These are phyloP conservation scores for Gliomastix tumulicola DNA, from an alignment of 2,329 filamentous ascomycete species.

Conservation along the genomic window DNA sequence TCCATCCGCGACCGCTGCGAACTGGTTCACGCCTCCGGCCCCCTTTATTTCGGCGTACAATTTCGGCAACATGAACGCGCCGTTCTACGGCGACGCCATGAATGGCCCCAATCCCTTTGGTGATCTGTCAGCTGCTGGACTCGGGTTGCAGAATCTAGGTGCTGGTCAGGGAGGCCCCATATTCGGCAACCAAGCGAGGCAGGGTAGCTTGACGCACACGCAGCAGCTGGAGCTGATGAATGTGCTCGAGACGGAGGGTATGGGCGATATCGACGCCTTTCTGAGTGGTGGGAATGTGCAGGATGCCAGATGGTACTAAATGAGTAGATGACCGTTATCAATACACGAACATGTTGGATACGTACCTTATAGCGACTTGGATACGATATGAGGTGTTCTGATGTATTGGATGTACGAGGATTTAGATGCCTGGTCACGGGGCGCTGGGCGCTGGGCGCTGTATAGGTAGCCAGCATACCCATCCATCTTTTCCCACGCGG, in stretches of 20 bases:
- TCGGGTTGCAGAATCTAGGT: conserved; percentile 23
- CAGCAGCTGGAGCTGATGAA: conserved; percentile 82
- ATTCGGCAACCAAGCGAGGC: conserved; percentile 27
- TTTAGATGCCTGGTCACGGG: too few species aligned
- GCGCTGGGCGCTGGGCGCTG: too few species aligned
- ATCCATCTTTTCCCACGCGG: too few species aligned
- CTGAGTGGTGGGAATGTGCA: conserved; percentile 32
- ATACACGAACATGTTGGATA: too few species aligned
- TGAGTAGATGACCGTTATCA: too few species aligned
- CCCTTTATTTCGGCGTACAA: conserved; percentile 47
- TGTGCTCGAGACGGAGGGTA: conserved; percentile 63
- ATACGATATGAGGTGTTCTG: too few species aligned
- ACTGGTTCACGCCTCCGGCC: conserved; percentile 48
- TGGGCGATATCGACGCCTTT: conserved; percentile 55
- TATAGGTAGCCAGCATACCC: too few species aligned
- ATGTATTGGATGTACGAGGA: too few species aligned
- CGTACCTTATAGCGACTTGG: too few species aligned
- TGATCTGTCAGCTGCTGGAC: conserved; percentile 17
- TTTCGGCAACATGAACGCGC: conserved; percentile 32
- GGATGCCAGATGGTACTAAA: conserved; percentile 24
- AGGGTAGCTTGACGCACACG: conserved; percentile 68
- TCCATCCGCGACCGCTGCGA: conserved; percentile 29
- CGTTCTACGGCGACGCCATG: conserved; percentile 30
- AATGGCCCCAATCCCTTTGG: conserved; percentile 16
- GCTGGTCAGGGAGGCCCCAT: too few species aligned